A percentile compares a stretch with the other conserved stretches of the same genome.
These are phyloP conservation scores for Fusarium nurragi DNA, from an alignment of 2,329 filamentous ascomycete genomes.

Conservation along the genomic window DNA sequence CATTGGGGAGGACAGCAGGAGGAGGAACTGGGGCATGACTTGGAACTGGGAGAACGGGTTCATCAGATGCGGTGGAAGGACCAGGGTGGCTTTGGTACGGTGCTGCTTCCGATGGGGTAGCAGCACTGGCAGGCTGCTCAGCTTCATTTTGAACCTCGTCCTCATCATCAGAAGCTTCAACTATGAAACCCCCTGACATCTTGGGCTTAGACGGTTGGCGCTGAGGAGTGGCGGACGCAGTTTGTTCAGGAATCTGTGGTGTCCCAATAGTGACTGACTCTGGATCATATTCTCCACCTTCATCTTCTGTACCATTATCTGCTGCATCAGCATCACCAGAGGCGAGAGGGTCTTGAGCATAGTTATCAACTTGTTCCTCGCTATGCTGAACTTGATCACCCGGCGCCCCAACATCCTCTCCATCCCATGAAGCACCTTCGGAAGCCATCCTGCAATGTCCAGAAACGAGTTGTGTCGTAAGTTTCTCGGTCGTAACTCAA, in stretches of 20 bases:
- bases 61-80: slow-evolving; percentile 35
- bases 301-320: slow-evolving; percentile 61
- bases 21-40: slow-evolving; percentile 27
- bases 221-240: slow-evolving; percentile 44
- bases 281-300: slow-evolving; percentile 67
- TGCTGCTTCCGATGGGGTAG: slow-evolving; percentile 18
- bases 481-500: slow-evolving; percentile 17
- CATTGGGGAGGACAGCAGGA: slow-evolving; percentile 44
- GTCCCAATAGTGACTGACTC: slow-evolving; percentile 61
- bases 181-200: slow-evolving; percentile 67
- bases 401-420: slow-evolving; percentile 63
- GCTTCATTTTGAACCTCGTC: slow-evolving; percentile 64
- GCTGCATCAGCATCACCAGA: slow-evolving; percentile 62
- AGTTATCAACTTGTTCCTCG: slow-evolving; percentile 63
- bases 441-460: slow-evolving; percentile 49
- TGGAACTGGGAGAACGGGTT: slow-evolving; percentile 34
- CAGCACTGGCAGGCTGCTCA: slow-evolving; percentile 43
- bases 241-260: slow-evolving; percentile 50
- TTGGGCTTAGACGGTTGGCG: slow-evolving; percentile 61
- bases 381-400: slow-evolving; percentile 66
- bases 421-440: slow-evolving; percentile 59
- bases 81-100: slow-evolving; percentile 25
- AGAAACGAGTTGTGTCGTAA: slow-evolving; percentile 1
- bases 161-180: slow-evolving; percentile 69
- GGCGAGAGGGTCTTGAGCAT: slow-evolving; percentile 58